These are phyloP conservation scores for Sphagnum fallax DNA, from an alignment of 228 moss, liverwort and hornwort species.

Conservation along the genomic window DNA sequence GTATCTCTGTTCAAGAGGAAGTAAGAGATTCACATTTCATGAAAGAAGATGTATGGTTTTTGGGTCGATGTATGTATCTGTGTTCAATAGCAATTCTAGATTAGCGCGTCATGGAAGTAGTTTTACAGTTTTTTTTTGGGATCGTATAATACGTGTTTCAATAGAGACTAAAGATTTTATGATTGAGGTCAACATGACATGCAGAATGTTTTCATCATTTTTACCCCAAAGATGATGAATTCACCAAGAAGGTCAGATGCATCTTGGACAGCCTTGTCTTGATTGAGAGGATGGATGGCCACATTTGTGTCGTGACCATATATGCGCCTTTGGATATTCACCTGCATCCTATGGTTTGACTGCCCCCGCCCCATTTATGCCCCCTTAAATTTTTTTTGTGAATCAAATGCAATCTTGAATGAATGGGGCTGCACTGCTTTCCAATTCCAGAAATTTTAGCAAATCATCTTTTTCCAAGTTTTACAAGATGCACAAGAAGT, in stretches of 20 bases:
- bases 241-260: slow-evolving; percentile 94
- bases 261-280: slow-evolving; percentile 93
- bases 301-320: slow-evolving; percentile 88
- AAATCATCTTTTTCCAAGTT: no score
- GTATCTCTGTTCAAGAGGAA: background rate
- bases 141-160: background rate
- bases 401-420: no score
- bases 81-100: background rate
- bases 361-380: slow-evolving; percentile 18
- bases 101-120: background rate
- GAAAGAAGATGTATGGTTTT: background rate
- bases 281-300: slow-evolving; percentile 83
- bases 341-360: slow-evolving; percentile 92
- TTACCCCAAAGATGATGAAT: slow-evolving; percentile 67
- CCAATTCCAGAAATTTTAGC: no score
- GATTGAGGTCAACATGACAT: background rate
- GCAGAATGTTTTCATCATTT: no score
- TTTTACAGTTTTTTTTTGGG: background rate
- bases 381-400: no score
- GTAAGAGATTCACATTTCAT: background rate
- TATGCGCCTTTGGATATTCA: slow-evolving; percentile 89
- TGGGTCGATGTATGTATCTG: background rate
- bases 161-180: background rate
- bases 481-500: background rate
- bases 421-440: no score